phyloP scores from a whole-genome alignment of 768 basidiomycete species.

The Gautieria morchelliformis region DNA sequence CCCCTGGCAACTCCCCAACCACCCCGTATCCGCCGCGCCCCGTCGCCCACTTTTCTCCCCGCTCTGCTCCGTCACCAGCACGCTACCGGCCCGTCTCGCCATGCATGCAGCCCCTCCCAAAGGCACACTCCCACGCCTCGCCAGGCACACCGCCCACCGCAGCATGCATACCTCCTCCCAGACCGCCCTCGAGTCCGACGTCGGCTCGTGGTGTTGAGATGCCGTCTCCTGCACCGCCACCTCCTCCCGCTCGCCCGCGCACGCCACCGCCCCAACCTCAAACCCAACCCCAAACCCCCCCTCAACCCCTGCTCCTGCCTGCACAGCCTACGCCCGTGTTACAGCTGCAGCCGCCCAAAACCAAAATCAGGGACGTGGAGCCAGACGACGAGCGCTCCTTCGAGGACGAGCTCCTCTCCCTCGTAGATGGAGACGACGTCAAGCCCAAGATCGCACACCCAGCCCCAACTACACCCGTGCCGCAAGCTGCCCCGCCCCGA shows the following conservation, averaged over 20 bases:
- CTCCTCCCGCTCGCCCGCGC: slow-evolving; percentile 9
- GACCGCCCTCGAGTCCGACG: background rate
- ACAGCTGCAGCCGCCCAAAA: slow-evolving; percentile 11
- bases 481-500: background rate
- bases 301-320: slow-evolving; percentile 14
- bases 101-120: background rate
- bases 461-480: background rate
- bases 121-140: background rate
- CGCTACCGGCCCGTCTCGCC: background rate
- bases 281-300: too few species aligned
- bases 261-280: slow-evolving; percentile 17
- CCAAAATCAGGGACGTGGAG: background rate
- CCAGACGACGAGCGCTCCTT: slow-evolving; percentile 1
- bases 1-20: too few species aligned
- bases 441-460: background rate
- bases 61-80: background rate
- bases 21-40: background rate
- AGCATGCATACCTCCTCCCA: background rate
- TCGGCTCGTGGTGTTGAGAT: background rate
- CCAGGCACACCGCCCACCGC: background rate
- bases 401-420: slow-evolving; percentile 6
- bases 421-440: background rate
- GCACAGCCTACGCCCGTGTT: slow-evolving; percentile 13
- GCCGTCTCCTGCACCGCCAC: background rate
- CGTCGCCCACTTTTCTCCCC: background rate